Base-by-base conservation (phyloP, 1,139 yeast genomes). In the Meyerozyma athensensis region DNA sequence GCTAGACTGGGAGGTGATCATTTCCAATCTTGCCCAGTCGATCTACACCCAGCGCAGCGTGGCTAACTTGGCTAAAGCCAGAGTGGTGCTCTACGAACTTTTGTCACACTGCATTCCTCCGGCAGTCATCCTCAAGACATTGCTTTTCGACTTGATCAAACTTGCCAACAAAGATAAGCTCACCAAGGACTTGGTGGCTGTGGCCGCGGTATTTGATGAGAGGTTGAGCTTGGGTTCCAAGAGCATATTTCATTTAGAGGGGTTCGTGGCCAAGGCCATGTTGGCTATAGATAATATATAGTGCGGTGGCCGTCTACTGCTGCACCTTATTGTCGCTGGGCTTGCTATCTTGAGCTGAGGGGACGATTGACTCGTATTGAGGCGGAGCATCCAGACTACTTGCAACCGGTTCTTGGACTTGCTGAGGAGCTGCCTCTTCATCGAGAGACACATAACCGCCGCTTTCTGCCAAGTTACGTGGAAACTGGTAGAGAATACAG, bases 81-180 rank as follows among this genome's bases (percentile, higher is more conserved):
- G 98, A 55, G 75, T 85, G 4, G 74, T 78, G 1, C 68, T 86
- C 40, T 92, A 94, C 59, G 97, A 92, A 55, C 67, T 92, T 32
- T 63, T 92, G 34, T 79, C 97, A 0, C 98, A 92, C 60, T 90
- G 97, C 49, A 89, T 94, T 35, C 97, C 98, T 1, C 82, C 97
- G 1, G 73, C 81, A 41, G 66, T 79, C 14, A 81, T 92, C 20
- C 65, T 92, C 48, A 87, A 86, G 53, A 79, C 74, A 13, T 63
- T 90, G 39, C 64, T 82, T 22, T 74, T 81, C 47, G 72, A 75
- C 34, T 62, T 90, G 41, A 56, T 89, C 48, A 47, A 43, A 44
- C 36, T 58, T 2, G 66, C 72, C 21, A 65, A 65, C 22, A 26
- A 30, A 5, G 63, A 62, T 50, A 46, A 34, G 38, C 62, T 72